Base-by-base conservation (phyloP, 2,329 filamentous ascomycete genomes). In the Fusarium irregulare region DNA sequence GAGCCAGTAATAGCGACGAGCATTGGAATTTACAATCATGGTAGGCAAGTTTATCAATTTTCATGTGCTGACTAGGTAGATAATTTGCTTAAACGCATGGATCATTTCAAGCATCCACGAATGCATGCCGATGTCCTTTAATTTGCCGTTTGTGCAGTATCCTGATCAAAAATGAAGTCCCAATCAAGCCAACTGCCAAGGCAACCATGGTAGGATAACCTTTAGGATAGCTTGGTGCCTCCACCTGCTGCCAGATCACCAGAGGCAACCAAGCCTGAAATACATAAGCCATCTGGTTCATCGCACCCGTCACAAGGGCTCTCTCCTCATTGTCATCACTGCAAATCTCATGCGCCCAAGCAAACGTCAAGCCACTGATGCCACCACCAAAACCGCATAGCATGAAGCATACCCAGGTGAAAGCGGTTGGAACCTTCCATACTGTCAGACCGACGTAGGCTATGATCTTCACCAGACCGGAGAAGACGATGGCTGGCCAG, bases 221-320 rank as follows among this genome's bases (percentile, higher is more conserved):
- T 70, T 89, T 91, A 0, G 79, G 80, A 59, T 91, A 92, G 42
- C 79, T 68, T 0, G 89, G 89, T 0, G 86, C 87, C 64, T 91
- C 88, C 1, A 89, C 82, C 76, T 91, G 87, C 78, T 89, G 87
- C 89, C 89, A 92, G 3, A 91, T 84, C 11, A 91, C 75, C 23
- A 91, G 81, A 7, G 91, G 91, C 42, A 93, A 76, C 91, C 91
- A 93, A 0, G 89, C 88, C 73, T 92, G 89, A 47, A 93, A 79
- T 2, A 92, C 88, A 62, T 92, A 92, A 0, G 89, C 89, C 80
- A 92, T 86, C 74, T 90, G 86, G 60, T 92, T 92, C 88, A 92
- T 92, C n/a, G 83, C 80, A 0, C 83, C 90, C 1, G 90, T 85
- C 0, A 92, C 88, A 5, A 93, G 79, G 0, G 90, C 89, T 12